Conservation (phyloP, 768 basidiomycete genomes). For the Gautieria morchelliformis region DNA sequence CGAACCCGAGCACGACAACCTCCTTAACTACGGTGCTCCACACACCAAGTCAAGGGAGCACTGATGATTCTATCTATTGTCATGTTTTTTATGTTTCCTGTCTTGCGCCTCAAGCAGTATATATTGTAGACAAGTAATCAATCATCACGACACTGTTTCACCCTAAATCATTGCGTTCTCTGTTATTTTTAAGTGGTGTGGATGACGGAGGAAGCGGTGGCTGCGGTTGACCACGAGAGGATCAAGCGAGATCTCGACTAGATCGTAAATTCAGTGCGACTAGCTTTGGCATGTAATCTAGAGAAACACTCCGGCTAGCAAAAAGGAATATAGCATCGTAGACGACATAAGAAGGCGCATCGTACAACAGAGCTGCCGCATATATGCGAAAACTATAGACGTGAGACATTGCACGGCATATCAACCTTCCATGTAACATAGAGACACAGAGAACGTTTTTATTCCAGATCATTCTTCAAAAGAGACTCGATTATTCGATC, state of each 20-base stretch:
- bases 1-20: slow-evolving; percentile 1
- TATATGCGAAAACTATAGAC: too few species aligned
- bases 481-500: background rate
- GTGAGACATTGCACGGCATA: too few species aligned
- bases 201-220: too few species aligned
- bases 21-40: background rate
- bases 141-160: too few species aligned
- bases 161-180: too few species aligned
- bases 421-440: background rate
- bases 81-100: background rate
- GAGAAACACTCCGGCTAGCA: too few species aligned
- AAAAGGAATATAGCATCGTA: background rate
- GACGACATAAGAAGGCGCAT: background rate
- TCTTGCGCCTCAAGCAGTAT: too few species aligned
- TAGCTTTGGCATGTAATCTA: background rate
- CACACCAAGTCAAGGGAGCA: background rate
- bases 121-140: too few species aligned
- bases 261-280: background rate
- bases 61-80: background rate
- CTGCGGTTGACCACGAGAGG: too few species aligned
- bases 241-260: background rate
- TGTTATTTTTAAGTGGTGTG: too few species aligned
- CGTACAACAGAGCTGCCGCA: too few species aligned
- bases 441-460: background rate
- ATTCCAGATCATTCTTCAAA: background rate